Evolutionary conservation across 2,329 filamentous ascomycete genomes (phyloP).

Genomic region (Periglandula ipomoeae): DNA sequence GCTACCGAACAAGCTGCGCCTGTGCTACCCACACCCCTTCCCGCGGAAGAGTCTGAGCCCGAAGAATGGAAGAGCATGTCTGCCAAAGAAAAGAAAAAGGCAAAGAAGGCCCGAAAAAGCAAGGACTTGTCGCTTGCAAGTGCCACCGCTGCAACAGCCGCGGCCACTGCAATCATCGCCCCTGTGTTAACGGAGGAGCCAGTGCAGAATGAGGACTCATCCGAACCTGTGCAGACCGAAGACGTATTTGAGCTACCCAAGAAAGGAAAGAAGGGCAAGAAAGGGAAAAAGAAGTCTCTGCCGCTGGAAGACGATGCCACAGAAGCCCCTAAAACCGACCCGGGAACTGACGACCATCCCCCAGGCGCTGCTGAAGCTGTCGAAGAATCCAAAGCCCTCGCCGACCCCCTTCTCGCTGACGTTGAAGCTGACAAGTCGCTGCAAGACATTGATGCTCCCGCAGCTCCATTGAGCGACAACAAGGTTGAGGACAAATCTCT

Average conservation of each 20-base stretch:
- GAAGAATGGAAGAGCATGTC: slow-evolving; percentile 10
- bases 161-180: slow-evolving; percentile 4
- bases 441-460: not conserved
- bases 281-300: slow-evolving; percentile 11
- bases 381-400: not conserved
- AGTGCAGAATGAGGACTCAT: slow-evolving; percentile 5
- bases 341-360: not conserved
- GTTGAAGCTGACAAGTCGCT: not conserved
- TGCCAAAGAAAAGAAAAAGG: slow-evolving; percentile 13
- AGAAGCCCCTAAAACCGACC: not conserved
- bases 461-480: not conserved
- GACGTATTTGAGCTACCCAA: slow-evolving; percentile 10
- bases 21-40: slow-evolving; percentile 3
- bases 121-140: slow-evolving; percentile 5
- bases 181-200: slow-evolving; percentile 1
- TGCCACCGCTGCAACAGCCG: slow-evolving; percentile 4
- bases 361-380: not conserved
- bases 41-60: slow-evolving; percentile 9
- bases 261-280: slow-evolving; percentile 13
- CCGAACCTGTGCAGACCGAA: not conserved
- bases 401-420: not conserved
- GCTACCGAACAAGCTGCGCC: slow-evolving; percentile 6
- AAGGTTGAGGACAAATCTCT: not conserved
- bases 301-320: slow-evolving; percentile 3
- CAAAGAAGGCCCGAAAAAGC: slow-evolving; percentile 14